Percentiles rank a stretch among this genome's conserved stretches.
These are phyloP conservation scores for Boletus vermiculosoides DNA, from an alignment of 768 basidiomycete genomes.

Conservation along the genomic window DNA sequence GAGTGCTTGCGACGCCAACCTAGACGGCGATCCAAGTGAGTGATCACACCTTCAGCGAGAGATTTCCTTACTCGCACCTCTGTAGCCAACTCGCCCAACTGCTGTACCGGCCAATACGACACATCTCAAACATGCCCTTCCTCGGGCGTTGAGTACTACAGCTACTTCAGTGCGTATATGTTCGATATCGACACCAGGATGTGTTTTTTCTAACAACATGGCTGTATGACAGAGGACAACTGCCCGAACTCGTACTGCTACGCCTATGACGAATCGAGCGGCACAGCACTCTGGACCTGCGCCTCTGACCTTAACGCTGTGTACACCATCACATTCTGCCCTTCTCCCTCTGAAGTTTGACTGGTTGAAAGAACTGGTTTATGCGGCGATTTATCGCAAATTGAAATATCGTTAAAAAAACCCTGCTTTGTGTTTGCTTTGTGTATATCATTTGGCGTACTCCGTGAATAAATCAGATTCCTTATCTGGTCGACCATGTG, in stretches of 20 bases:
- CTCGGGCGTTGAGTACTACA: constrained; percentile 41
- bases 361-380: neutral
- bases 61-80: neutral
- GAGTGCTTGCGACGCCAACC: constrained; percentile 49
- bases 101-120: constrained; percentile 57
- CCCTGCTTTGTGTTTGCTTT: too few relatives aligned
- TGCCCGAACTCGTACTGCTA: constrained; percentile 51
- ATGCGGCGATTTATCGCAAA: neutral
- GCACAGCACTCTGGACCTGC: constrained; percentile 48
- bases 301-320: constrained; percentile 33
- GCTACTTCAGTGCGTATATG: constrained; percentile 44
- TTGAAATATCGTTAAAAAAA: neutral
- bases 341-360: constrained; percentile 18
- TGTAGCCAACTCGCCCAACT: constrained; percentile 57
- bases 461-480: too few relatives aligned
- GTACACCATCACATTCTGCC: constrained; percentile 50
- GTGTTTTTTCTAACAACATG: constrained; percentile 1
- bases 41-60: neutral
- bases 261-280: constrained; percentile 49
- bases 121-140: constrained; percentile 56
- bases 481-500: neutral
- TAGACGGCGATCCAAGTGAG: constrained; percentile 36
- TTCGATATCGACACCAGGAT: neutral
- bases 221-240: constrained; percentile 33
- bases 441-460: neutral